Evolutionary conservation across 495 filamentous ascomycete genomes (phyloP).

Genomic region (Monascus purpureus): DNA sequence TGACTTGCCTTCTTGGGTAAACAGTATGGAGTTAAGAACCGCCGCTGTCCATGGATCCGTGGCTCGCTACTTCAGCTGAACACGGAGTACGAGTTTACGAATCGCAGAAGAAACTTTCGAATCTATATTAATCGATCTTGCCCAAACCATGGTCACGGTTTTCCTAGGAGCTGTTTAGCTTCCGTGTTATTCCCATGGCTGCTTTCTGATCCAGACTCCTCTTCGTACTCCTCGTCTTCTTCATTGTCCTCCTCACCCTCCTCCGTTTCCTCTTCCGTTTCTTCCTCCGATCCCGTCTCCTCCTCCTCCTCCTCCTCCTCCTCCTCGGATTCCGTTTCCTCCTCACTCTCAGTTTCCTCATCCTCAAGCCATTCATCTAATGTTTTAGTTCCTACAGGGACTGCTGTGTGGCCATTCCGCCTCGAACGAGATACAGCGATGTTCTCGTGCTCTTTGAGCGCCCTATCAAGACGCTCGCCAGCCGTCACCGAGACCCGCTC

Average conservation of each 20-base stretch:
- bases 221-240: conserved; percentile 28
- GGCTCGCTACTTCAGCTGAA: too few relatives aligned
- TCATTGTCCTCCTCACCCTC: conserved; percentile 40
- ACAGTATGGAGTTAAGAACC: too few relatives aligned
- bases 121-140: too few relatives aligned
- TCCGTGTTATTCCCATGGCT: too few relatives aligned
- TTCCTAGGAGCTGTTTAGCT: too few relatives aligned
- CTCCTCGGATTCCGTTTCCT: conserved; percentile 30
- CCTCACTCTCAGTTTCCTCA: conserved; percentile 23
- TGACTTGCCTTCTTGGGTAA: too few relatives aligned
- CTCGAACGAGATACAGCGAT: conserved; percentile 8
- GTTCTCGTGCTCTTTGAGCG: conserved; percentile 27
- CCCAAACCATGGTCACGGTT: too few relatives aligned
- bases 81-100: too few relatives aligned
- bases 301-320: conserved; percentile 26
- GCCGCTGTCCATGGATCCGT: too few relatives aligned
- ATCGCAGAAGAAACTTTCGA: too few relatives aligned
- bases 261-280: conserved; percentile 25
- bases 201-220: too few relatives aligned
- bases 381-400: conserved; percentile 41
- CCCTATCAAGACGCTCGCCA: conserved; percentile 48
- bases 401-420: conserved; percentile 5
- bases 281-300: conserved; percentile 36
- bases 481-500: conserved; percentile 36
- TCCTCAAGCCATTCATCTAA: conserved; percentile 78